These are phyloP conservation scores for Picea mariana DNA, from an alignment of 83 land plant species.

Conservation along the genomic window DNA sequence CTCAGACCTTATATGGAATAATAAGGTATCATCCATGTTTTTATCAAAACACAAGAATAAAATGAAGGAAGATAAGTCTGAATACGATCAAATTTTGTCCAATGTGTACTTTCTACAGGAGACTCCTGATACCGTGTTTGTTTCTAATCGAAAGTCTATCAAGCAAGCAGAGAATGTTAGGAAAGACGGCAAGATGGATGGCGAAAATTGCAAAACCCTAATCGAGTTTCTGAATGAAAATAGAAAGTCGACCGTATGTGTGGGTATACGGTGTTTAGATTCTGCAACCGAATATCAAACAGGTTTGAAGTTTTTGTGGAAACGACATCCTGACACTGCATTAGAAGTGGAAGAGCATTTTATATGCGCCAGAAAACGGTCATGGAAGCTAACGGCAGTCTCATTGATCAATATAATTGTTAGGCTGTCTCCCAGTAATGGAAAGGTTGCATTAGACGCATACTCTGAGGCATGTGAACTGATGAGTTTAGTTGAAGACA, in stretches of 20 bases:
- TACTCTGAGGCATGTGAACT: not conserved
- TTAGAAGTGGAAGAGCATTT: not conserved
- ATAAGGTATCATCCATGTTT: not conserved
- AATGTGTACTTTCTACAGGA: not conserved
- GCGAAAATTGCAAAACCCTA: not conserved
- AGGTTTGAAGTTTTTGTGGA: not conserved
- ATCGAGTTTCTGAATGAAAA: not conserved
- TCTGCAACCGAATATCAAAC: no score
- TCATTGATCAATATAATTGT: not conserved
- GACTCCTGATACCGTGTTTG: not conserved
- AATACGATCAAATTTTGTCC: not conserved
- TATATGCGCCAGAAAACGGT: not conserved
- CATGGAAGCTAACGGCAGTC: not conserved
- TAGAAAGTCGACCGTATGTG: no score
- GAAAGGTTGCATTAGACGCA: not conserved
- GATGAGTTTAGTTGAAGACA: not conserved
- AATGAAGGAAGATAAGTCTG: no score
- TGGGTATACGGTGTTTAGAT: no score
- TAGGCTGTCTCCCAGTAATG: not conserved
- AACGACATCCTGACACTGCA: no score
- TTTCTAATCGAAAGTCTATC: not conserved
- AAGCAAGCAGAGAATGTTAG: not conserved
- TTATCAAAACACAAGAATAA: no score
- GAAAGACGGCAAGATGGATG: no score
- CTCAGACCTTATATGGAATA: not conserved